Conservation (phyloP, 352 stramenopile species). For the Aphanomyces stellatus region DNA sequence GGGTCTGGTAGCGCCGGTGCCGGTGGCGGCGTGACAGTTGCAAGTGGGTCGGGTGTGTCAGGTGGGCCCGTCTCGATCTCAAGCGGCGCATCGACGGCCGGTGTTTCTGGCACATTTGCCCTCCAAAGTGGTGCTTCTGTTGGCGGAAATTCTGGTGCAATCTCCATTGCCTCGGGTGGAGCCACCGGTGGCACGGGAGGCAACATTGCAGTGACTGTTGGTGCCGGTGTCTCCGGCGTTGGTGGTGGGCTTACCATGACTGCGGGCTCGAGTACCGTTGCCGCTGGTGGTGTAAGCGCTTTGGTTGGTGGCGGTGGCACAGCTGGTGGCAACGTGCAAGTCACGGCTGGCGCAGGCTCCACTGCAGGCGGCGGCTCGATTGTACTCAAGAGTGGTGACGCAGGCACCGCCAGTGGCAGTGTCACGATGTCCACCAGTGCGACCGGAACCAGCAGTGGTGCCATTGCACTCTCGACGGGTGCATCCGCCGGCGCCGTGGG, state of each 20-base stretch:
- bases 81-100: constrained; percentile 20
- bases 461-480: constrained; percentile 32
- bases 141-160: constrained; percentile 15
- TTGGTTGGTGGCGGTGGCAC: constrained; percentile 9
- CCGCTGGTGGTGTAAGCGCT: background rate
- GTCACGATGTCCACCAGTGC: constrained; percentile 22
- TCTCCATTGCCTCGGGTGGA: constrained; percentile 6
- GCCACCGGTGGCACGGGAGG: constrained; percentile 17
- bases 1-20: constrained; percentile 12
- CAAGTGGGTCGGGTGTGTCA: background rate
- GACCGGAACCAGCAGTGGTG: background rate
- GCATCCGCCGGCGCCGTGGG: constrained; percentile 1
- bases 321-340: constrained; percentile 11
- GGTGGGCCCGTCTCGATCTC: constrained; percentile 24
- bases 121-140: constrained; percentile 8
- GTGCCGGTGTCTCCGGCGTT: background rate
- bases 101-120: constrained; percentile 23
- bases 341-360: background rate
- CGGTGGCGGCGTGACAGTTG: constrained; percentile 24
- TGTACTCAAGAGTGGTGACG: constrained; percentile 17
- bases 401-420: constrained; percentile 21
- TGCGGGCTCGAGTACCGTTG: background rate
- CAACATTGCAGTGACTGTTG: constrained; percentile 17
- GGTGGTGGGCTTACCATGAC: constrained; percentile 6
- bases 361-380: constrained; percentile 11